Percentiles rank a stretch among this genome's conserved stretches.
These are phyloP conservation scores for Ustilago trichophora DNA, from an alignment of 1,284 basidiomycete species.

Conservation along the genomic window DNA sequence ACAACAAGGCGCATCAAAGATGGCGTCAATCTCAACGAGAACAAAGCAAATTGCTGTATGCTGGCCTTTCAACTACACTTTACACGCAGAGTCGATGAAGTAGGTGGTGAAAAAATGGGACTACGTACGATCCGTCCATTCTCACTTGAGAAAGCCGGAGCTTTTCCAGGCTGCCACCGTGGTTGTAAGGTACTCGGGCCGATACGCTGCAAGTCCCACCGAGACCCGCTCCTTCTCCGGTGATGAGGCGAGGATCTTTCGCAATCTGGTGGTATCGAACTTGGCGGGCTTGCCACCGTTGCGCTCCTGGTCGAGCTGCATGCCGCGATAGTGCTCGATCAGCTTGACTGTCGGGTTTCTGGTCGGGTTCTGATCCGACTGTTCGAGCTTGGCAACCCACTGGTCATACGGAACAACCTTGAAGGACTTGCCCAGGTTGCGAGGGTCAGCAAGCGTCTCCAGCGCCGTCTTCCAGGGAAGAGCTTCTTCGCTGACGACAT, in stretches of 20 bases:
- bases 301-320: slow-evolving; percentile 57
- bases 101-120: too few species aligned
- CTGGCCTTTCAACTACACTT: too few species aligned
- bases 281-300: neutral
- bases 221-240: neutral
- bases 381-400: slow-evolving; percentile 70
- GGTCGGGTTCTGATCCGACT: slow-evolving; percentile 68
- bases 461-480: slow-evolving; percentile 72
- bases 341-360: slow-evolving; percentile 72
- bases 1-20: too few species aligned
- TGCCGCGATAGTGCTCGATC: slow-evolving; percentile 68
- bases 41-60: too few species aligned
- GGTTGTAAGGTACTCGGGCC: slow-evolving; percentile 16
- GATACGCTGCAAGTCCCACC: slow-evolving; percentile 12
- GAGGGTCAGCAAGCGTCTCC: slow-evolving; percentile 70
- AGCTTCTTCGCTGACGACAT: slow-evolving; percentile 28
- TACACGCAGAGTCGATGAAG: too few species aligned
- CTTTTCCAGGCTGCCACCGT: slow-evolving; percentile 27
- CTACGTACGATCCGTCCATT: too few species aligned
- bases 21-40: too few species aligned
- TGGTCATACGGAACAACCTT: slow-evolving; percentile 76
- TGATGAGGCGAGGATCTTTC: slow-evolving; percentile 6
- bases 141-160: slow-evolving; percentile 21
- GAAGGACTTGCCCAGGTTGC: slow-evolving; percentile 75
- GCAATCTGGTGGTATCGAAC: slow-evolving; percentile 18